Evolutionary conservation across 345 rosid species (phyloP).

Genomic region (Bruguiera gymnorhiza): DNA sequence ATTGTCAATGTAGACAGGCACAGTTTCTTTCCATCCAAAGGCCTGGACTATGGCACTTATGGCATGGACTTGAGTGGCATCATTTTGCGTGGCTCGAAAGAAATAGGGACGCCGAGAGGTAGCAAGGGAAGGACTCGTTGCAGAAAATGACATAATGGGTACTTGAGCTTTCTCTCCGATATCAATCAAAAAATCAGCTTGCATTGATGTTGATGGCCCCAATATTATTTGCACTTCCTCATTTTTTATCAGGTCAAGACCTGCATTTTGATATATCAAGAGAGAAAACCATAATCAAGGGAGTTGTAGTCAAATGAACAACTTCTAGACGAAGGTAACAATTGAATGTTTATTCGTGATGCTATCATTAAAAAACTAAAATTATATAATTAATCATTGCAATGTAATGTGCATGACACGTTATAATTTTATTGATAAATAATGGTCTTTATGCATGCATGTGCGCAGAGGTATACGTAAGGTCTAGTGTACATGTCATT

Average conservation of each 20-base stretch:
- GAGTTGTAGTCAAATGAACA: too few species aligned
- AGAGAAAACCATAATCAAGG: background rate
- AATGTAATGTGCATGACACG: too few species aligned
- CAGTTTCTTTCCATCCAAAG: constrained; percentile 41
- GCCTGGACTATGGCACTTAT: constrained; percentile 35
- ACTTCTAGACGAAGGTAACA: too few species aligned
- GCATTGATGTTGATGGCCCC: constrained; percentile 42
- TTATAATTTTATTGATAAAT: too few species aligned
- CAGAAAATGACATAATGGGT: constrained; percentile 44
- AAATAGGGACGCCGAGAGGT: constrained; percentile 29
- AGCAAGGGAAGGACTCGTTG: constrained; percentile 35
- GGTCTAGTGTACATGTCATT: too few species aligned
- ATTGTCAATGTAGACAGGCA: constrained; percentile 34
- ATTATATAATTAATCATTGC: too few species aligned
- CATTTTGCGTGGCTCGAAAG: constrained; percentile 33
- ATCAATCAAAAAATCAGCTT: constrained; percentile 31
- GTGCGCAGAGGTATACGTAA: too few species aligned
- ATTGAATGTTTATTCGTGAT: too few species aligned
- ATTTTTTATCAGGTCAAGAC: constrained; percentile 34
- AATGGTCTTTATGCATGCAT: too few species aligned
- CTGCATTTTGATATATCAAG: background rate
- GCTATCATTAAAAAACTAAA: too few species aligned
- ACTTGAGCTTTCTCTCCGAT: constrained; percentile 37
- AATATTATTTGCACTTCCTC: constrained; percentile 46
- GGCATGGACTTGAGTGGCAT: constrained; percentile 42